phyloP scores from a whole-genome alignment of 495 filamentous ascomycete genomes.

The Bryoglossum gracile region DNA sequence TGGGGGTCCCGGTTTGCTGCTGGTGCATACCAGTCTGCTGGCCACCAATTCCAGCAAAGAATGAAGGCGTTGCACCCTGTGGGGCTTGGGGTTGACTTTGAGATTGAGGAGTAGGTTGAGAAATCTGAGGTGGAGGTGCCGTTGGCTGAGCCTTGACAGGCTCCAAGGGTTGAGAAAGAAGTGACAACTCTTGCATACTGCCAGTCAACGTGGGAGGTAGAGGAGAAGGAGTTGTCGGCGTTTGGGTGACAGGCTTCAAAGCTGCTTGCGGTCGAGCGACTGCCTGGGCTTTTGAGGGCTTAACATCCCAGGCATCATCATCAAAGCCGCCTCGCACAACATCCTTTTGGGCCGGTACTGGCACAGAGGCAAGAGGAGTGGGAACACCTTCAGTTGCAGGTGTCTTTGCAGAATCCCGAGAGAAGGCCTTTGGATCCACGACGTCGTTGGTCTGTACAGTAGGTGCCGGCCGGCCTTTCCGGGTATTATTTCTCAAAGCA shows the following conservation, averaged over 20 bases:
- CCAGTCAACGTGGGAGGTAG: slow-evolving; percentile 51
- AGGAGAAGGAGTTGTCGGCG: slow-evolving; percentile 28
- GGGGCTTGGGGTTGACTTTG: slow-evolving; percentile 43
- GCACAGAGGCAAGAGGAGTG: slow-evolving; percentile 33
- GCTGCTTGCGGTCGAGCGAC: slow-evolving; percentile 27
- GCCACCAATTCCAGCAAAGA: slow-evolving; percentile 35
- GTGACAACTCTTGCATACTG: slow-evolving; percentile 70
- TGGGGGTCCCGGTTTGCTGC: slow-evolving; percentile 27
- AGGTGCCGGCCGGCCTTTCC: slow-evolving; percentile 83
- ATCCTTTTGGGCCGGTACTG: slow-evolving; percentile 38
- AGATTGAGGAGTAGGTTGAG: slow-evolving; percentile 42
- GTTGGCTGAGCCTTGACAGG: slow-evolving; percentile 57
- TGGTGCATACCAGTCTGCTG: slow-evolving; percentile 29
- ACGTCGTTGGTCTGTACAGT: slow-evolving; percentile 74
- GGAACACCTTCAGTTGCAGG: slow-evolving; percentile 37
- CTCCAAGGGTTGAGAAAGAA: slow-evolving; percentile 68
- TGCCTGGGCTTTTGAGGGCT: slow-evolving; percentile 64
- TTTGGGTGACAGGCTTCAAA: slow-evolving; percentile 27
- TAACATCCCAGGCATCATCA: slow-evolving; percentile 95
- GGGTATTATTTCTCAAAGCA: slow-evolving; percentile 84
- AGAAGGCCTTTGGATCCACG: slow-evolving; percentile 82
- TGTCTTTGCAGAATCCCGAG: slow-evolving; percentile 45
- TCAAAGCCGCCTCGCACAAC: slow-evolving; percentile 67
- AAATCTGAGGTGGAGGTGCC: slow-evolving; percentile 32
- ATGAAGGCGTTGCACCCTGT: slow-evolving; percentile 36